Base-by-base conservation (phyloP, 163 green algal species). In the Coccomyxa subellipsoidea region DNA sequence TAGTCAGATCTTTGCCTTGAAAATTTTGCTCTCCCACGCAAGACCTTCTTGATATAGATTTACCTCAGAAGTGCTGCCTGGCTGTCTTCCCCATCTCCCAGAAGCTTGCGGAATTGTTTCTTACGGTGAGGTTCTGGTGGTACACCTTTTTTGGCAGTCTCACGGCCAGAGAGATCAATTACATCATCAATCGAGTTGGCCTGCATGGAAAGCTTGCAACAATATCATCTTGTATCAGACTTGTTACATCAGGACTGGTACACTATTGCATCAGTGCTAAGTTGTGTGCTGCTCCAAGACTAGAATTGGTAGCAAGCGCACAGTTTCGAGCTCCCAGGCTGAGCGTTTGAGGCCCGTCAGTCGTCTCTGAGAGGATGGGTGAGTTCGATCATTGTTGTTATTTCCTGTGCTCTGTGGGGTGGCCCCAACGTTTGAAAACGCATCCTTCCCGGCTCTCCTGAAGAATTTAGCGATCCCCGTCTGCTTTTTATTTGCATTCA, bases 11-110 rank as follows among this genome's bases (percentile, higher is more conserved):
- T n/a, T n/a, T n/a, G n/a, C n/a, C n/a, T n/a, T n/a, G n/a, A n/a
- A n/a, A n/a, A n/a, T n/a, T n/a, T n/a, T n/a, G n/a, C n/a, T n/a
- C n/a, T n/a, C n/a, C n/a, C n/a, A n/a, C n/a, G n/a, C n/a, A n/a
- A n/a, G n/a, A n/a, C n/a, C n/a, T n/a, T n/a, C n/a, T n/a, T n/a
- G n/a, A n/a, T n/a, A n/a, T n/a, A n/a, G 27, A 69, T 36, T 39
- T 53, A 78, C 81, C 54, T 84, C 71, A 78, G 69, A 25, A 73
- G 73, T 23, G 66, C 73, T 15, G 31, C 21, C 32, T 81, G 32
- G 54, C 76, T 78, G 81, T 47, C 72, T 35, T 81, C 81, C 15
- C 81, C 81, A 39, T 81, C 81, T 40, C 81, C 81, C 35, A 84
- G 53, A 53, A 81, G 27, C 38, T 34, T 84, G 12, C 53, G 47